Evolutionary conservation across 495 filamentous ascomycete species (phyloP), one percentile per base, ranked within the genome.

Genomic region (Podospora fimiseda): DNA sequence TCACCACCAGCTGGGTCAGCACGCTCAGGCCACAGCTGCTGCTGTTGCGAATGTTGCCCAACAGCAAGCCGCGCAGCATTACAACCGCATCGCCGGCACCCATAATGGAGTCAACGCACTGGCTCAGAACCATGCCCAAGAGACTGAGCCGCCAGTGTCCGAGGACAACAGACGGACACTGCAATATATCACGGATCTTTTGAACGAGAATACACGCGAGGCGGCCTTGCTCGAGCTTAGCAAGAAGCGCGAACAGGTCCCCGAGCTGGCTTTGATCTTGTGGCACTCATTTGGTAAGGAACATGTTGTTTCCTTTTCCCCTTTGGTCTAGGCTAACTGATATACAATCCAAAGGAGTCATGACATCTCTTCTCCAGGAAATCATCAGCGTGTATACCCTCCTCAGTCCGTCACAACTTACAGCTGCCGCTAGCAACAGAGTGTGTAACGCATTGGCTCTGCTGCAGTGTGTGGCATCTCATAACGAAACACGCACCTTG

Each of bases 311-410:
- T 18, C 22, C 22, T 11, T 14, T 33, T 23, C 20, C 16, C 14
- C 16, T 41, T 18, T 41, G 6, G 14, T n/a, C 5, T 41, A 14
- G 13, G 16, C 48, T 57, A 58, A 58, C 43, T 30, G 19, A 3
- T 5, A 23, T 15, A 1, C 13, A 23, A 16, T 39, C 42, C 19
- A 27, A 11, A 97, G 92, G 93, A 59, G 94, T 99, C 51, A 99
- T 99, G 93, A 95, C 93, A 22, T 92, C 90, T 23, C 75, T 99
- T 13, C 81, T 97, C 45, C 93, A 97, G 66, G 93, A 99, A 73
- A 99, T 99, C 59, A 99, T 97, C 62, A 96, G 92, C 9, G 93
- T 99, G 21, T 99, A 99, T 61, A 94, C 89, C 11, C 78, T 97
- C 7, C 80, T 99, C 63, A 97, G 95, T 70, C 93, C 94, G 3